Evolutionary conservation across 208 protist species (phyloP), one percentile per base, ranked within the genome.

Genomic region (Trypanosomatidae sp.): DNA sequence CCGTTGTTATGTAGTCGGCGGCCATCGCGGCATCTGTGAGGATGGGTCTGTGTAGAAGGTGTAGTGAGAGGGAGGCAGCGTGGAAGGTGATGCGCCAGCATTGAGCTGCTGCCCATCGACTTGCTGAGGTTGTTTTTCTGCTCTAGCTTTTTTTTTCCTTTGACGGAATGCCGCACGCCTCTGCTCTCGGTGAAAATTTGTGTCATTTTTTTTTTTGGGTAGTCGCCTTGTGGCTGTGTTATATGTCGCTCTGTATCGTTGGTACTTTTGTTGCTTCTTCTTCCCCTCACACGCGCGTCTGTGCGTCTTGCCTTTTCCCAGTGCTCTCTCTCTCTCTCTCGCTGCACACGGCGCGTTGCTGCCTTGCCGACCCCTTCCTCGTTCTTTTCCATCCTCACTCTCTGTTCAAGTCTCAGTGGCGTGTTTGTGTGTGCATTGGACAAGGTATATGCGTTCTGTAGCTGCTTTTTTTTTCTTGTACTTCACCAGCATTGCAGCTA

Each of bases 261-360:
- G 49, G 49, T 62, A 43, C 36, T 12, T 71, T 62, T 65, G 19
- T 73, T 69, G 44, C 62, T 28, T 53, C 22, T 1, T 52, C 22
- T n/a, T 53, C 43, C 28, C 10, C 41, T 44, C 41, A 66, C 39
- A 22, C 33, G 8, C 5, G 62, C 2, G 62, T 36, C 17, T 62
- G 56, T 33, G 53, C 15, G 58, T 22, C 30, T 44, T 33, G 4
- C 17, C 39, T 33, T 25, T n/a, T 19, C 62, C 13, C 43, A 28
- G 41, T 22, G n/a, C 62, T 44, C 59, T 44, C 10, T 64, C 58
- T 62, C n/a, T 6, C 22, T 58, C 28, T 64, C 33, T 59, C 50
- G 33, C 33, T 17, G 53, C 7, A 33, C 53, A 12, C 25, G 12
- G 25, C 53, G 10, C 25, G 53, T 33, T 2, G 25, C 25, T n/a